Evolutionary conservation across 176 grass and related monocot genomes (phyloP), one percentile per base, ranked within the genome.

Genomic region (Avena atlantica): DNA sequence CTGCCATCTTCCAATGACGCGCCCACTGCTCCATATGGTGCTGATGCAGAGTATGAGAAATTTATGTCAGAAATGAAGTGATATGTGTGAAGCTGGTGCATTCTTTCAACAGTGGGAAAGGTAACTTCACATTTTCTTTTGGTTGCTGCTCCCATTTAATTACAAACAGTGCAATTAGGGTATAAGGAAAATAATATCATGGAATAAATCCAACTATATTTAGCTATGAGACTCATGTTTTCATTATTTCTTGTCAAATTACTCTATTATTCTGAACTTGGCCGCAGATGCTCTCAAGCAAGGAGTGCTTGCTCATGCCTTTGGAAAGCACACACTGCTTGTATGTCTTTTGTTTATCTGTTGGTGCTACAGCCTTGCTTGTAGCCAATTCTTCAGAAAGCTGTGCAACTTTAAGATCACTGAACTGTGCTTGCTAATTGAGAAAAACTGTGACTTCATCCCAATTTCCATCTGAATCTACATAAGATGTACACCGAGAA

Each of bases 51-150:
- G 61, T 99, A 96, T 70, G 91, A 94, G 25, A 99, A 94, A 69
- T 96, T 93, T 87, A 94, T 96, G 92, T 92, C 90, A 82, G 94
- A 96, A 89, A 93, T 99, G 92, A 99, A 99, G 87, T 99, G 89
- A 99, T 90, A 68, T 57, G 78, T 57, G 63, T 34, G 12, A 81
- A 71, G 61, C 76, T 71, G 45, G 74, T 31, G 34, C 9, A 52
- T 78, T 85, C 61, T 91, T 88, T 64, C 78, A 85, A 73, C 55
- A 62, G 5, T 67, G 70, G 52, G 34, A 80, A 77, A 88, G 86
- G 90, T 88, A 85, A 88, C 49, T 51, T 81, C 25, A 34, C 47
- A 81, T 52, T 76, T 12, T 13, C 72, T 42, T 60, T 84, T 52
- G 13, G 17, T 86, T 1, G 13, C 70, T 19, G 45, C 50, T 48